These are phyloP conservation scores for Acanthamoeba royreba DNA, from an alignment of 208 protist genomes.

Conservation along the genomic window DNA sequence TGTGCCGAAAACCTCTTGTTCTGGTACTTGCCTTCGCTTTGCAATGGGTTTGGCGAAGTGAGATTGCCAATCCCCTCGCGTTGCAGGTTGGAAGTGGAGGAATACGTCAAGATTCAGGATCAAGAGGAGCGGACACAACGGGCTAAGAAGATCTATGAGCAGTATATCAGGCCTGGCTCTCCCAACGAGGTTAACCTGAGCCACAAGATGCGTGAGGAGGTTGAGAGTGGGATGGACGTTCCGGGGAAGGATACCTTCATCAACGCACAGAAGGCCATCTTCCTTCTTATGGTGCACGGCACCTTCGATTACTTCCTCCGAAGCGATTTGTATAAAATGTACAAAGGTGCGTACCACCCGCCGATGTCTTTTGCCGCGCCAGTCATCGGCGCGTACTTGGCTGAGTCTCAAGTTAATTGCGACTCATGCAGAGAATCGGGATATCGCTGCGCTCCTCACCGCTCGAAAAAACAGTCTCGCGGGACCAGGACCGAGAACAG, in stretches of 20 bases:
- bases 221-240: background rate
- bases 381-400: background rate
- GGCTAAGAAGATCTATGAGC: background rate
- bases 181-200: background rate
- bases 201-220: background rate
- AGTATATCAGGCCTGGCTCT: background rate
- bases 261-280: background rate
- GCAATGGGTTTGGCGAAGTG: background rate
- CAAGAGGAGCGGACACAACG: background rate
- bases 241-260: background rate
- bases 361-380: background rate
- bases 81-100: background rate
- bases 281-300: background rate
- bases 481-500: background rate
- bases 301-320: slow-evolving; percentile 22
- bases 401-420: background rate
- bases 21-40: too few relatives aligned
- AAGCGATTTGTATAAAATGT: slow-evolving; percentile 12
- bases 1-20: slow-evolving; percentile 22
- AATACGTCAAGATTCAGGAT: background rate
- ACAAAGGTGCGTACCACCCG: background rate
- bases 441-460: background rate
- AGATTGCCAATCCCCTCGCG: background rate
- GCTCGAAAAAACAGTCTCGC: background rate
- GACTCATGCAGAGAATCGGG: background rate